Evolutionary conservation across 176 grass and related monocot genomes (phyloP), one percentile per base, ranked within the genome.

Genomic region (Triticum dicoccoides): DNA sequence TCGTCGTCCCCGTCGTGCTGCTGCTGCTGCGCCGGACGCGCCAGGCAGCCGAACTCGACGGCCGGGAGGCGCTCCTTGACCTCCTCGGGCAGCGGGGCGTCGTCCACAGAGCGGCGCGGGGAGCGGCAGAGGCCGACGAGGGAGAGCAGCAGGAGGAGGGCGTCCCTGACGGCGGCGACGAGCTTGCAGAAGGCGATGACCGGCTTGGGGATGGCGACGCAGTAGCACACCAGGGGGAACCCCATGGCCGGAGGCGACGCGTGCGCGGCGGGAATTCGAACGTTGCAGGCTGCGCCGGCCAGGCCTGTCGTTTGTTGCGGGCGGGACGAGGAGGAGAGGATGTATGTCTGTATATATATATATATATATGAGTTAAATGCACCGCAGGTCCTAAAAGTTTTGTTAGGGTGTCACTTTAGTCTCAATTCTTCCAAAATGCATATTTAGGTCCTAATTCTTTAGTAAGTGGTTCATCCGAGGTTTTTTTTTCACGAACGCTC

Each of bases 201-300:
- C 47, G 93, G 86, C 81, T 83, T 74, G 0, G 93, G 93, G 27
- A 92, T 65, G 2, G 75, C 63, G 0, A 89, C 0, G 81, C 88
- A 92, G 90, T 83, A 92, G 83, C 71, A 84, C 80, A 86, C 86
- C 38, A 95, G 24, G 79, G 91, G 96, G 79, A 95, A 87, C 2
- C 91, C 93, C 96, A 98, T 98, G 68, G 32, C 14, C 82, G n/a
- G 0, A 21, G 69, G 25, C 24, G 21, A 41, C 35, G 37, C 37
- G 37, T 39, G 37, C 37, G 67, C 35, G 17, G 49, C 49, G 14
- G 11, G 68, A 71, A 1, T 39, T n/a, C 9, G 69, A 12, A 71
- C 38, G 35, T 13, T 21, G 9, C 66, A 5, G 9, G n/a, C 9
- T 5, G 1, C 9, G 69, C 49, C 49, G 49, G 49, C 14, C 49